Evolutionary conservation across 495 filamentous ascomycete genomes (phyloP), one percentile per base, ranked within the genome.

Genomic region (Aspergillus leporis): DNA sequence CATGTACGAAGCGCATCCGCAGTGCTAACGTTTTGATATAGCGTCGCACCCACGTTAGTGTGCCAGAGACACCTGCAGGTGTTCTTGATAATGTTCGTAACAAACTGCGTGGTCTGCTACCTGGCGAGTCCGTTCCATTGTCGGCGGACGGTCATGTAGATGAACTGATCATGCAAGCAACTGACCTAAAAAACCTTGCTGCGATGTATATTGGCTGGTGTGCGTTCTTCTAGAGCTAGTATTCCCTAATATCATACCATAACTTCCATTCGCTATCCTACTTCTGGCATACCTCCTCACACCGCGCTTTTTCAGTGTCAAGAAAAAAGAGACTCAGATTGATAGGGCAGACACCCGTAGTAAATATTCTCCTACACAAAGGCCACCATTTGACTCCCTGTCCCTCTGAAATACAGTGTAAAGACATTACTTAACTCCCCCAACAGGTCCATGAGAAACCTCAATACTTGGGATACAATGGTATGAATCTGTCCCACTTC

Each of bases 151-250:
- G 94, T 1, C 93, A 98, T 76, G 93, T 97, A 16, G 90, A 99
- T 70, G 90, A 91, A 68, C 70, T 99, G 66, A 92, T 98, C 53
- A 79, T 87, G 72, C 86, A 91, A 74, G 93, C 94, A 60, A 88
- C 87, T 21, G 82, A 90, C 70, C 85, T 86, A 47, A 82, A 68
- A 64, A 93, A 90, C 65, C 74, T 99, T 70, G 83, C 89, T 16
- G 81, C 81, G 6, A 98, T 98, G 94, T 98, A 98, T 74, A 94
- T 98, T 74, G 94, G 94, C 23, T 98, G 94, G 94, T 96, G 91
- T 80, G 83, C 93, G 21, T 98, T 97, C 68, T 86, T 96, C 62
- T 97, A 64, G 74, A 52, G 14, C 6, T 31, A 31, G 23, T 45
- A 1, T 43, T 32, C 13, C 5, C 16, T 22, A 28, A 21, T 18